A percentile compares a stretch with the other conserved stretches of the same genome.
These are phyloP conservation scores for Trichomonascus vanleenenianus DNA, from an alignment of 805 yeast species.

Conservation along the genomic window DNA sequence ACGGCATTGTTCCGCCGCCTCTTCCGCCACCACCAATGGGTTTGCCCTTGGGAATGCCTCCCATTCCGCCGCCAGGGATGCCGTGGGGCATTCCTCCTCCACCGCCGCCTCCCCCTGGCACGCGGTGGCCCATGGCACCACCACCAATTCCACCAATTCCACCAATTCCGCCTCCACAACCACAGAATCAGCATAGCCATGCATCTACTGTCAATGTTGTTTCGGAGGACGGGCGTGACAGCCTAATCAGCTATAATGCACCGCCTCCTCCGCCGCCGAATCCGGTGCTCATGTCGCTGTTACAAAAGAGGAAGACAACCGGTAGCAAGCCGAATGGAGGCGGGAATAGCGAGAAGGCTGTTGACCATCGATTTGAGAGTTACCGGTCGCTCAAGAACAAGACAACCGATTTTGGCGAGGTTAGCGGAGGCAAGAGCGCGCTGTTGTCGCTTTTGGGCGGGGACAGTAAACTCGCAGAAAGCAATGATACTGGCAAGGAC, in stretches of 20 bases:
- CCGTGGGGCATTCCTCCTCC: conserved; percentile 8
- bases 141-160: neutral
- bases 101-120: conserved; percentile 12
- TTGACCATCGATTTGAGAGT: neutral
- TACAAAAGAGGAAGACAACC: conserved; percentile 6
- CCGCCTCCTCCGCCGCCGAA: conserved; percentile 21
- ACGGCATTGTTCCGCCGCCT: conserved; percentile 1
- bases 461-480: neutral
- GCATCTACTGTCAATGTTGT: conserved; percentile 2
- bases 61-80: conserved; percentile 4
- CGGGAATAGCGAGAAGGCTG: neutral
- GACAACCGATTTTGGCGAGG: neutral
- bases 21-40: conserved; percentile 8
- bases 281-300: conserved; percentile 17
- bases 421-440: neutral
- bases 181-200: neutral
- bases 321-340: neutral
- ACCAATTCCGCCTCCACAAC: too few species aligned
- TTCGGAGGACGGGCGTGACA: conserved; percentile 1
- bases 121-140: neutral
- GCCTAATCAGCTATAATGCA: conserved; percentile 5
- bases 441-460: conserved; percentile 8
- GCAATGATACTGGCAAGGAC: neutral
- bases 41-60: neutral
- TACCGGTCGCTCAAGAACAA: neutral